Percentiles rank a stretch among this genome's conserved stretches.
Evolutionary conservation across 169 alveolate genomes (phyloP).

Genomic region (Prorocentrum cordatum): DNA sequence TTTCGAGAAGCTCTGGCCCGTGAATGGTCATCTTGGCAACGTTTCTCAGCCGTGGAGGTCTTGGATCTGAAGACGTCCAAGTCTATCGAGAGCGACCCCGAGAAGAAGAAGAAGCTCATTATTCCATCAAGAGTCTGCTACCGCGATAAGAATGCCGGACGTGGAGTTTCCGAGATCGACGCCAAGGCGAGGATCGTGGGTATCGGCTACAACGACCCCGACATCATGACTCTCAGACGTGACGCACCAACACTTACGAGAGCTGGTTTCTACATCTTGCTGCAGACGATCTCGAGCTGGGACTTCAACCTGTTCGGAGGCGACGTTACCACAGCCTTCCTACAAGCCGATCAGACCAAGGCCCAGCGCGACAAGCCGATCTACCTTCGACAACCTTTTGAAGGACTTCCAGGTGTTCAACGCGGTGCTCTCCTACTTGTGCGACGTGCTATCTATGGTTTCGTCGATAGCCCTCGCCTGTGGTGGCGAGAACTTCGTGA

Average conservation of each 20-base stretch:
- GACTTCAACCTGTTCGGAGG: neutral
- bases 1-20: too few species aligned
- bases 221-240: neutral
- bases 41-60: too few species aligned
- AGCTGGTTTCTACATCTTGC: neutral
- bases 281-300: neutral
- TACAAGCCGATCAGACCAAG: neutral
- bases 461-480: neutral
- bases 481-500: constrained; percentile 2
- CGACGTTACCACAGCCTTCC: constrained; percentile 7
- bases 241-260: neutral
- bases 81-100: too few species aligned
- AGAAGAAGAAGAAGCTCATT: too few species aligned
- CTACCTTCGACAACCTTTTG: neutral
- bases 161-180: neutral
- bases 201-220: neutral
- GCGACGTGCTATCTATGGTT: neutral
- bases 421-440: neutral
- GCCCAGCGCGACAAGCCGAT: neutral
- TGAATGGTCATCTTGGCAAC: too few species aligned
- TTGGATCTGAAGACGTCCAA: too few species aligned
- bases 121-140: neutral
- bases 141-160: constrained; percentile 1
- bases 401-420: neutral
- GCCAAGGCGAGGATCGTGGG: neutral